Percentiles rank a stretch among this genome's conserved stretches.
Conservation (phyloP, 2,329 filamentous ascomycete species). For the Penicillium hordei region DNA sequence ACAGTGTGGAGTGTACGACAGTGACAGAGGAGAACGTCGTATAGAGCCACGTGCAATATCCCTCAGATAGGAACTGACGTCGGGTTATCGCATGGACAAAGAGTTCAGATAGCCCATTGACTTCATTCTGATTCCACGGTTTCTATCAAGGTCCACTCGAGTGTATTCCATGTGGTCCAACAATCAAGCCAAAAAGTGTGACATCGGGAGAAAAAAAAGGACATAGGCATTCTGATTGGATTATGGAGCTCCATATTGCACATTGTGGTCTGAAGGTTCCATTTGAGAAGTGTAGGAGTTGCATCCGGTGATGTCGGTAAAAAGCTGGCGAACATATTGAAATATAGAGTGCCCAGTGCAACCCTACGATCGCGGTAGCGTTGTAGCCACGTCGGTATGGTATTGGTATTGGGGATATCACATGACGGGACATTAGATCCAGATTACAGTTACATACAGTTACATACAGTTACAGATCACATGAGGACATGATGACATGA, state of each 20-base stretch:
- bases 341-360: conserved; percentile 15
- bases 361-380: conserved; percentile 20
- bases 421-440: not conserved
- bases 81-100: not conserved
- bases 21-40: conserved; percentile 22
- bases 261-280: conserved; percentile 17
- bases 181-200: conserved; percentile 3
- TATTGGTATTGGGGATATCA: conserved; percentile 1
- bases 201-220: not conserved
- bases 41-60: conserved; percentile 6
- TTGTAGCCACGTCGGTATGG: conserved; percentile 17
- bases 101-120: not conserved
- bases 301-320: conserved; percentile 31
- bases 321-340: conserved; percentile 17
- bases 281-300: conserved; percentile 25
- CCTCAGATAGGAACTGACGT: not conserved
- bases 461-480: too few species aligned
- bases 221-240: conserved; percentile 12
- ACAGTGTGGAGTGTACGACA: conserved; percentile 28
- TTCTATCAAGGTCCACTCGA: conserved; percentile 1
- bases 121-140: conserved; percentile 11
- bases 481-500: not conserved
- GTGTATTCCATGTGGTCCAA: conserved; percentile 19
- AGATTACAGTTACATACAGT: not conserved
- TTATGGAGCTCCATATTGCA: too few species aligned